Evolutionary conservation across 345 rosid genomes (phyloP).

Genomic region (Gossypium raimondii): DNA sequence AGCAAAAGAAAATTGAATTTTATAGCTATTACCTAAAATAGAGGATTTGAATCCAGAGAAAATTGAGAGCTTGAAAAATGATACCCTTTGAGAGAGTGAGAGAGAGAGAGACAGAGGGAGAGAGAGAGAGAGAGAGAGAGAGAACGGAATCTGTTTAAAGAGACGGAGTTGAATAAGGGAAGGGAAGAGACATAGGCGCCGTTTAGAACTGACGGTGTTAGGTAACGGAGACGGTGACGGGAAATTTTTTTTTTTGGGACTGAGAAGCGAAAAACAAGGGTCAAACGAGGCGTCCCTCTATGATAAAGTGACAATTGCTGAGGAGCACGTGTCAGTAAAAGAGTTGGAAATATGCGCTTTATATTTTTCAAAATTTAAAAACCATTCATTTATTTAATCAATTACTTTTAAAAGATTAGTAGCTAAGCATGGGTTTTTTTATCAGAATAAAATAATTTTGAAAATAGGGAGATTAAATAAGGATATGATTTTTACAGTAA

Average conservation of each 20-base stretch:
- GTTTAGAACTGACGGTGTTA: constrained; percentile 11
- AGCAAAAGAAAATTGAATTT: constrained; percentile 8
- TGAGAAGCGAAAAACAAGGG: constrained; percentile 9
- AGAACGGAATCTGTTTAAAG: constrained; percentile 31
- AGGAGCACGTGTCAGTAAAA: background rate
- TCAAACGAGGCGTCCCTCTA: constrained; percentile 35
- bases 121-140: background rate
- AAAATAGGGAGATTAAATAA: too few relatives aligned
- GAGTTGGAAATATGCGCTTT: too few relatives aligned
- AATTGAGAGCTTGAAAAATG: constrained; percentile 29
- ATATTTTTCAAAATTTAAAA: too few relatives aligned
- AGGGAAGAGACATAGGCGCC: background rate
- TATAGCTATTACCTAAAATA: constrained; percentile 32
- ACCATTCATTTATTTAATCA: too few relatives aligned
- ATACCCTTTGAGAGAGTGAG: constrained; percentile 21
- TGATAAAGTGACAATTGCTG: background rate
- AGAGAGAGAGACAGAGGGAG: background rate
- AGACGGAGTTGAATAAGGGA: constrained; percentile 33
- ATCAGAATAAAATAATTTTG: too few relatives aligned
- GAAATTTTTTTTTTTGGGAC: background rate
- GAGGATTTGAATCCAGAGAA: constrained; percentile 33
- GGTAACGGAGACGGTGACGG: background rate
- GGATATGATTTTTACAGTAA: too few relatives aligned
- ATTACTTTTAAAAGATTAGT: too few relatives aligned
- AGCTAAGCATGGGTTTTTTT: too few relatives aligned